Conservation (phyloP, 2,329 filamentous ascomycete species). For the Domatiomyces globalis region DNA sequence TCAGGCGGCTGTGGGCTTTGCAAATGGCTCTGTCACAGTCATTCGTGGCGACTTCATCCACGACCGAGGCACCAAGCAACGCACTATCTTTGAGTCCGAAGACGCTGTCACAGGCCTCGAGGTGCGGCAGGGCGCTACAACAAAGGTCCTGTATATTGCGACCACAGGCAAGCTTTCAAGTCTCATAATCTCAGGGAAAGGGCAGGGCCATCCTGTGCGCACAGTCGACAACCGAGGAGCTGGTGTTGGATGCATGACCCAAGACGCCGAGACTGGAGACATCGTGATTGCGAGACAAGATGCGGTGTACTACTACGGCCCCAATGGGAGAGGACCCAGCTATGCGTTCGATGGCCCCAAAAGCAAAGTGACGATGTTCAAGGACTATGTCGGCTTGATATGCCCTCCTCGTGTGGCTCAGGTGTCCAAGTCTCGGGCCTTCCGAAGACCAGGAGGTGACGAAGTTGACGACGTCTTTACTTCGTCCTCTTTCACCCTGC, state of each 20-base stretch:
- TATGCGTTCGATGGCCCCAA: conserved; percentile 88
- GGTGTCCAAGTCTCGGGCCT: conserved; percentile 42
- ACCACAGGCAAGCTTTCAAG: conserved; percentile 81
- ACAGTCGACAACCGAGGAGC: conserved; percentile 83
- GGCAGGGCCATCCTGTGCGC: conserved; percentile 76
- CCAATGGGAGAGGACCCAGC: conserved; percentile 71
- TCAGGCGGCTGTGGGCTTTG: conserved; percentile 89
- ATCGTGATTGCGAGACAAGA: conserved; percentile 89
- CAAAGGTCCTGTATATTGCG: conserved; percentile 74
- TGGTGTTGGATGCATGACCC: conserved; percentile 85
- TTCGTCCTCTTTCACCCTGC: conserved; percentile 71
- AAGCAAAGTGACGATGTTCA: conserved; percentile 61
- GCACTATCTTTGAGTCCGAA: conserved; percentile 90
- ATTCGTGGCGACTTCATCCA: conserved; percentile 90
- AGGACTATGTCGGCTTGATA: conserved; percentile 75
- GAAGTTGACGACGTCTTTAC: conserved; percentile 68
- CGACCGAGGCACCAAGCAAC: conserved; percentile 83
- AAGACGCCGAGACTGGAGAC: conserved; percentile 65
- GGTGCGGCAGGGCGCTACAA: conserved; percentile 45
- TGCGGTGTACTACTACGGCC: conserved; percentile 84
- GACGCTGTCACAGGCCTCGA: conserved; percentile 90
- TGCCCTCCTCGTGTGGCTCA: conserved; percentile 55
- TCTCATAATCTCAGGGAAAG: conserved; percentile 71
- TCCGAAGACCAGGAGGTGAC: conserved; percentile 59
- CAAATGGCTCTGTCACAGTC: conserved; percentile 84